Evolutionary conservation across 768 basidiomycete genomes (phyloP), one percentile per base, ranked within the genome.

Genomic region (Trametopsis cervina): DNA sequence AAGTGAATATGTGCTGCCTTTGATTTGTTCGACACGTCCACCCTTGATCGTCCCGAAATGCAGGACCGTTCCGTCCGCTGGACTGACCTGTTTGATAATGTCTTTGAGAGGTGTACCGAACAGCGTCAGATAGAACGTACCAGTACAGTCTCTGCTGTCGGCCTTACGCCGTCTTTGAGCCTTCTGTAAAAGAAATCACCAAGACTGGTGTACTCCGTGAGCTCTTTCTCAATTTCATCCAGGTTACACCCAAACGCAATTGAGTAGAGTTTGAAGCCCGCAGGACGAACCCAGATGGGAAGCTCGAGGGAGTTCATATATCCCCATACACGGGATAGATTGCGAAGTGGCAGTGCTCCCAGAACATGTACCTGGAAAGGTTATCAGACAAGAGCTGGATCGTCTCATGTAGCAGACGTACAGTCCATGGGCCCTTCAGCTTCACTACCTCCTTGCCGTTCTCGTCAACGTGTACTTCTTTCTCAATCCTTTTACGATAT

Each of bases 321-420:
- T 4, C 96, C 96, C 93, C 95, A 98, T 4, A 98, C 66, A 1
- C 94, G 85, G n/a, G 95, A 98, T 62, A 97, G 81, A 52, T 92
- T 92, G 36, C 94, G 82, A 4, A 98, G 77, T 0, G 96, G 96
- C 1, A 99, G 77, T 9, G 94, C 94, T 44, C 94, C 95, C 43
- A 98, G 74, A 40, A 98, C 93, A 67, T 95, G 89, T n/a, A 98
- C 91, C 92, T 90, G 52, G 17, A 6, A 40, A 24, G 29, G 22
- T 24, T 23, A 46, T 39, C 26, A 52, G 22, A 41, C 24, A 23
- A 5, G 18, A 17, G 21, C 7, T 25, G 17, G 21, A 29, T 15
- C 25, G n/a, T 23, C 12, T 24, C 17, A 18, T 12, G 42, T 21
- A 27, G 38, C 9, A 26, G 20, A 69, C 82, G 57, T 56, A 90